These are phyloP conservation scores for Pythium dissimile DNA, from an alignment of 352 stramenopile genomes.

Conservation along the genomic window DNA sequence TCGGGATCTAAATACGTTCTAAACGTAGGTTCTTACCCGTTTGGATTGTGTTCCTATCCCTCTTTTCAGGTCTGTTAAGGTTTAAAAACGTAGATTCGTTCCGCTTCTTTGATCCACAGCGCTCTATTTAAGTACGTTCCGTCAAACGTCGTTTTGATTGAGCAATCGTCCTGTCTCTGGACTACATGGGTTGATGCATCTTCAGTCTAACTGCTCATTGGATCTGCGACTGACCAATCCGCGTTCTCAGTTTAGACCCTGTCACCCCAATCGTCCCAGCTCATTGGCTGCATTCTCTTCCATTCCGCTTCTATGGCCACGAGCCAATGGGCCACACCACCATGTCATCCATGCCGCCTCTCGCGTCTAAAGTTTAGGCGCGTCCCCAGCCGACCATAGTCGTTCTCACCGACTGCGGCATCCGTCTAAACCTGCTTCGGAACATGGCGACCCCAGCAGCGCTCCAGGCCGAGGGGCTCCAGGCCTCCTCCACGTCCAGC, in stretches of 20 bases:
- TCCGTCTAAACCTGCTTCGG: slow-evolving; percentile 16
- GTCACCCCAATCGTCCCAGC: not conserved
- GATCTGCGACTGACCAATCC: not conserved
- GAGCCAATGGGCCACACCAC: too few species aligned
- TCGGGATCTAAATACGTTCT: not conserved
- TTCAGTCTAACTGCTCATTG: slow-evolving; percentile 18
- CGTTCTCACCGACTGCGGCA: not conserved
- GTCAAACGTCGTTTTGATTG: slow-evolving; percentile 1
- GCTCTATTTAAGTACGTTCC: too few species aligned
- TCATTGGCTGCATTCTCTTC: slow-evolving; percentile 12
- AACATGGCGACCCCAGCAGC: not conserved
- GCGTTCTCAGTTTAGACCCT: not conserved
- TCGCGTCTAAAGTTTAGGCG: not conserved
- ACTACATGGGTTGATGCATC: slow-evolving; percentile 15
- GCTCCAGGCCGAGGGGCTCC: slow-evolving; percentile 9
- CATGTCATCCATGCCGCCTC: too few species aligned
- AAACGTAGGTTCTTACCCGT: not conserved
- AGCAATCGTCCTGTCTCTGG: slow-evolving; percentile 12
- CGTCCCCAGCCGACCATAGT: not conserved
- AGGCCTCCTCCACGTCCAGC: not conserved
- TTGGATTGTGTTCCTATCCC: not conserved
- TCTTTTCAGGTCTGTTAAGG: too few species aligned
- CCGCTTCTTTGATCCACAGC: too few species aligned
- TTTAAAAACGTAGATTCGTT: too few species aligned
- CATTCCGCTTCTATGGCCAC: too few species aligned